These are phyloP conservation scores for Xylaria cubensis DNA, from an alignment of 495 filamentous ascomycete genomes.

Conservation along the genomic window DNA sequence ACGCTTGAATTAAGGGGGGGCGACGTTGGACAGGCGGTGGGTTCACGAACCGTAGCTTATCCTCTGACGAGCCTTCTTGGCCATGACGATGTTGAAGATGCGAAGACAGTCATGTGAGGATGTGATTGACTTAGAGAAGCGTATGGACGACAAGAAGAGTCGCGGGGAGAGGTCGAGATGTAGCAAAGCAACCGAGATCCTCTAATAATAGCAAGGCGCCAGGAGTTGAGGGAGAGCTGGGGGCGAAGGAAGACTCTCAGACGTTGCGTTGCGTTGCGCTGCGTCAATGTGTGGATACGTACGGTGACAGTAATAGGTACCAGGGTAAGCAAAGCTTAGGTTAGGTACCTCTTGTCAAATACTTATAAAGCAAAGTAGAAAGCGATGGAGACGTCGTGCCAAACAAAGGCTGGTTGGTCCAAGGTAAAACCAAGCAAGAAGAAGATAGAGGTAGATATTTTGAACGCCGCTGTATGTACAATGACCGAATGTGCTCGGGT, in stretches of 20 bases:
- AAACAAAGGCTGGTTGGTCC: neutral
- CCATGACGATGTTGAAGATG: conserved; percentile 50
- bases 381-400: neutral
- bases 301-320: conserved; percentile 5
- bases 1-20: conserved; percentile 15
- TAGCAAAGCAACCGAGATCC: neutral
- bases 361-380: neutral
- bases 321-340: neutral
- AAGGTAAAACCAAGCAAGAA: neutral
- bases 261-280: neutral
- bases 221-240: neutral
- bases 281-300: conserved; percentile 11
- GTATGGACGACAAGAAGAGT: conserved; percentile 7
- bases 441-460: no score
- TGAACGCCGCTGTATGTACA: neutral
- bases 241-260: neutral
- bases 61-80: conserved; percentile 68
- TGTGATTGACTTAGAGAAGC: conserved; percentile 17
- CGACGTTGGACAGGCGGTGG: conserved; percentile 22
- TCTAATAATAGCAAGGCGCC: conserved; percentile 3
- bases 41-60: conserved; percentile 68
- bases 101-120: conserved; percentile 46
- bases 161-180: neutral
- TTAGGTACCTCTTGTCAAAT: neutral
- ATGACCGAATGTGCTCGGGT: neutral